phyloP scores from a whole-genome alignment of 1,284 basidiomycete genomes.

The Moesziomyces sp. region DNA sequence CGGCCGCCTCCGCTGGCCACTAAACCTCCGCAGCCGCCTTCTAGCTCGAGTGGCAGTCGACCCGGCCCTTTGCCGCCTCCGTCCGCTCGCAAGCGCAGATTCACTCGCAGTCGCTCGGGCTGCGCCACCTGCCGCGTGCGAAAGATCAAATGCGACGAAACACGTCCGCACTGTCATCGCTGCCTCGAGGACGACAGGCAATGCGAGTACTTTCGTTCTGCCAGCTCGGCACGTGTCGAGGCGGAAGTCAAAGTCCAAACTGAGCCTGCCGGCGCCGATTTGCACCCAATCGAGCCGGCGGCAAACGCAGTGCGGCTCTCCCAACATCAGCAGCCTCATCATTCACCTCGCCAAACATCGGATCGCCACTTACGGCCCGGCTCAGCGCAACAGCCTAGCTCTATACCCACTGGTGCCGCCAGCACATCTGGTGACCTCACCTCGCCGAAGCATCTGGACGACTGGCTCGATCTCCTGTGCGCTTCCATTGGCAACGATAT shows the following conservation, averaged over 20 bases:
- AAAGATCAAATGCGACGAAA: conserved; percentile 34
- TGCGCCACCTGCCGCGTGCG: conserved; percentile 17
- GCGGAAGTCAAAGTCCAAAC: not conserved
- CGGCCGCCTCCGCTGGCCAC: not conserved
- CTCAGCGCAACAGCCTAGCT: not conserved
- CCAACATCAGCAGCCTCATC: conserved; percentile 1
- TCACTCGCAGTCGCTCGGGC: conserved; percentile 12
- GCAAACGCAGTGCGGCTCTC: not conserved
- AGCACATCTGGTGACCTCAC: not conserved
- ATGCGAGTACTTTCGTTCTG: conserved; percentile 5
- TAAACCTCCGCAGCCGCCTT: not conserved
- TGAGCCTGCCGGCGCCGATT: not conserved
- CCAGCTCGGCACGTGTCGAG: not conserved
- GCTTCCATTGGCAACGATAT: conserved; percentile 15
- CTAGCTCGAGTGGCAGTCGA: not conserved
- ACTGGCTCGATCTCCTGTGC: conserved; percentile 24
- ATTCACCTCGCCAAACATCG: not conserved
- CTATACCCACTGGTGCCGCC: not conserved
- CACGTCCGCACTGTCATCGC: conserved; percentile 12
- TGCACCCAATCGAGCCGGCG: not conserved
- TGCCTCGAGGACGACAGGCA: conserved; percentile 9
- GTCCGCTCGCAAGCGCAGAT: conserved; percentile 3
- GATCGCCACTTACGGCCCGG: not conserved
- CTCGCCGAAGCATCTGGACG: conserved; percentile 19
- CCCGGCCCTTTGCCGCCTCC: not conserved